Base-by-base conservation (phyloP, 2,329 filamentous ascomycete genomes). In the Juglanconis oblonga region DNA sequence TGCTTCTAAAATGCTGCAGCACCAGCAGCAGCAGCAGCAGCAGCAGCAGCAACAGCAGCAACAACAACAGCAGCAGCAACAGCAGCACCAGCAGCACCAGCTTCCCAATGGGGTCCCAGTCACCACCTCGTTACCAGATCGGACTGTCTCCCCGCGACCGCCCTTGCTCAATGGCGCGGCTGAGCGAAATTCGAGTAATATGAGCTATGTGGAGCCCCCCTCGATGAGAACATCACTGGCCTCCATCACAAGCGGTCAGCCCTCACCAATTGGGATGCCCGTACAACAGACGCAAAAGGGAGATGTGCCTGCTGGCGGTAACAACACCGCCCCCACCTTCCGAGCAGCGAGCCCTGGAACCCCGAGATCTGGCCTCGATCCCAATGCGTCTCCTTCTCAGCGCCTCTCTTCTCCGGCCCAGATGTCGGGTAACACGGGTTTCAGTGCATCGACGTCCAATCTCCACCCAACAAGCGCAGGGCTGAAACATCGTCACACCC, bases 401-500 rank as follows among this genome's bases (percentile, higher is more conserved):
- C 80, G 86, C 69, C 86, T 87, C 66, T 89, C 88, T 4, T 87
- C 87, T 2, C 87, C 89, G 9, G 80, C 87, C 54, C 69, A 84
- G 68, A 84, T 86, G 67, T 58, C 58, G 40, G 75, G 77, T 57
- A 70, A 74, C 32, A 71, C 74, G 55, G 68, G 71, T 35, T 67
- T 74, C 17, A 71, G 72, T 47, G 70, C 74, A 42, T 73, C 72
- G 35, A 71, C 76, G 35, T 77, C 81, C 11, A 76, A 81, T 1
- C 81, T 81, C 60, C 72, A 80, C 49, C 81, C 87, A 44, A 78
- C 84, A 8, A 79, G 80, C 13, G 77, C 83, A 24, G 82, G 84
- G 58, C 77, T 94, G 52, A 89, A 89, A 72, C 91, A 97, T 63
- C 87, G 93, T 65, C 90, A 97, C 75, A 97, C 92, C 0, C 81